Conservation (phyloP, 345 rosid genomes). For the Passiflora organensis region DNA sequence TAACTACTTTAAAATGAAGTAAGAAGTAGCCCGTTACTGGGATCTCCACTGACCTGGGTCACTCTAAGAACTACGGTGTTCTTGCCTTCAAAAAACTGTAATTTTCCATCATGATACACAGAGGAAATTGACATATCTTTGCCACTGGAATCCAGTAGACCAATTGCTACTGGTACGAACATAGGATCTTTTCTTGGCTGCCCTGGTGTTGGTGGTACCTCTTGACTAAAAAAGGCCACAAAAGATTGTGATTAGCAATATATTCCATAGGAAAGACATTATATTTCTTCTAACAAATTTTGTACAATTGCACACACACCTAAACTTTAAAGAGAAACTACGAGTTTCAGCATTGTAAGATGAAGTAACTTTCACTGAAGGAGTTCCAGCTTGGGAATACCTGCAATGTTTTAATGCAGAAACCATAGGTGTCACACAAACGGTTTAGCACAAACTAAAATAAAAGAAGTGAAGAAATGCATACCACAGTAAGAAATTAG, state of each 20-base stretch:
- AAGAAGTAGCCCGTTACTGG: too few species aligned
- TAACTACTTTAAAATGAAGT: slow-evolving; percentile 2
- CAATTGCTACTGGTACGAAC: slow-evolving; percentile 79
- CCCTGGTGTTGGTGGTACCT: slow-evolving; percentile 81
- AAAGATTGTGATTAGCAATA: slow-evolving; percentile 6
- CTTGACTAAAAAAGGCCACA: slow-evolving; percentile 52
- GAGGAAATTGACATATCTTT: slow-evolving; percentile 74
- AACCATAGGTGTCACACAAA: neutral
- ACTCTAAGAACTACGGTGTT: slow-evolving; percentile 67
- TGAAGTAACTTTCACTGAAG: slow-evolving; percentile 69
- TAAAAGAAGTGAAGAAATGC: slow-evolving; percentile 13
- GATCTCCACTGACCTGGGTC: slow-evolving; percentile 52
- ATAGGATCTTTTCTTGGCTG: slow-evolving; percentile 83
- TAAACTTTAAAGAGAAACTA: slow-evolving; percentile 79
- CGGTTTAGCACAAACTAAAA: slow-evolving; percentile 1
- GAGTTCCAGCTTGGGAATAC: slow-evolving; percentile 99
- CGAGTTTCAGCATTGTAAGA: slow-evolving; percentile 65
- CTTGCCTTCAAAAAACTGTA: slow-evolving; percentile 43
- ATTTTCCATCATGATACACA: slow-evolving; percentile 56
- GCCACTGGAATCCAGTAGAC: slow-evolving; percentile 74
- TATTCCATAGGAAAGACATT: neutral
- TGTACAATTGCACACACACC: slow-evolving; percentile 34
- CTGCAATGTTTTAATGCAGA: slow-evolving; percentile 30
- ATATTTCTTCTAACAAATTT: neutral
- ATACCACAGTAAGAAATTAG: slow-evolving; percentile 89